Conservation (phyloP, 352 stramenopile genomes). For the Phytophthora agathidicida region DNA sequence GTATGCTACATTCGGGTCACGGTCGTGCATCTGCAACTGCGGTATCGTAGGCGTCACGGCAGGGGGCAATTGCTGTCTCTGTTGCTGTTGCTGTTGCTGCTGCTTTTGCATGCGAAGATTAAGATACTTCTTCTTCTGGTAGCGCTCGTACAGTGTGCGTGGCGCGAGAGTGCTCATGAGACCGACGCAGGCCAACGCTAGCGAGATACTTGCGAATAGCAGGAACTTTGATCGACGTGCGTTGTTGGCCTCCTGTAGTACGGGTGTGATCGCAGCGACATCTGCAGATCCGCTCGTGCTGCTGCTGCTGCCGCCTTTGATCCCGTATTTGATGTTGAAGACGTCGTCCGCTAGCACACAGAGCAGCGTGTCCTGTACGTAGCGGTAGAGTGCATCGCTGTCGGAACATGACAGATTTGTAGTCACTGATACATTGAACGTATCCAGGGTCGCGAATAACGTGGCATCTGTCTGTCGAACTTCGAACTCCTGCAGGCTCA, state of each 20-base stretch:
- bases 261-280: slow-evolving; percentile 3
- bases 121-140: slow-evolving; percentile 29
- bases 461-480: slow-evolving; percentile 40
- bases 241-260: slow-evolving; percentile 25
- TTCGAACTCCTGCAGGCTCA: slow-evolving; percentile 46
- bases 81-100: slow-evolving; percentile 10
- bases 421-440: slow-evolving; percentile 42
- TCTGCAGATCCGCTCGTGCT: slow-evolving; percentile 14
- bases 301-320: slow-evolving; percentile 5
- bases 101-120: slow-evolving; percentile 19
- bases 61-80: neutral
- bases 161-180: slow-evolving; percentile 28
- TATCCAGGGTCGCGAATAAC: slow-evolving; percentile 28
- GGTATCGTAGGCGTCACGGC: slow-evolving; percentile 5
- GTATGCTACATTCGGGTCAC: slow-evolving; percentile 17
- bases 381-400: slow-evolving; percentile 27
- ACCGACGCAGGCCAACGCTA: slow-evolving; percentile 28
- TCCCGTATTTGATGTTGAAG: slow-evolving; percentile 44
- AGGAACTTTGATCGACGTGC: slow-evolving; percentile 44
- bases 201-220: slow-evolving; percentile 18
- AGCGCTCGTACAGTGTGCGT: slow-evolving; percentile 30
- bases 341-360: slow-evolving; percentile 46
- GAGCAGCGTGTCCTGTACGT: slow-evolving; percentile 49
- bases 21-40: slow-evolving; percentile 7
- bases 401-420: slow-evolving; percentile 44